These are phyloP conservation scores for Taphrina flavorubra DNA, from an alignment of 1,139 yeast species.

Conservation along the genomic window DNA sequence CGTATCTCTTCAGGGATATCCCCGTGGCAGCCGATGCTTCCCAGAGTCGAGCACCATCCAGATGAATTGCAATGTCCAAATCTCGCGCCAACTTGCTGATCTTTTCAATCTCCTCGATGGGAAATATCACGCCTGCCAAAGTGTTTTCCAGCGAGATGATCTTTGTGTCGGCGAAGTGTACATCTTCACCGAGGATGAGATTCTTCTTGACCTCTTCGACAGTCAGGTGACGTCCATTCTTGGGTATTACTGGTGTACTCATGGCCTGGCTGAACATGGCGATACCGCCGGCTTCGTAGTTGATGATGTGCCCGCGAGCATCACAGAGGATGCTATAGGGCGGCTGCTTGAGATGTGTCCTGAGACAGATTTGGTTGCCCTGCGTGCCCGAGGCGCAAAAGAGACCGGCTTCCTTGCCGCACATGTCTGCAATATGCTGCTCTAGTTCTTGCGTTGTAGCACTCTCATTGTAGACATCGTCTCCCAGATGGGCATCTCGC, in stretches of 20 bases:
- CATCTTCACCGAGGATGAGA: conserved; percentile 76
- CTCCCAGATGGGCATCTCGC: conserved; percentile 71
- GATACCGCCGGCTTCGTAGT: conserved; percentile 88
- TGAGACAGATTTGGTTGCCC: conserved; percentile 84
- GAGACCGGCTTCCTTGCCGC: conserved; percentile 84
- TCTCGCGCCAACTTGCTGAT: conserved; percentile 72
- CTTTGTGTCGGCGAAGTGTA: conserved; percentile 87
- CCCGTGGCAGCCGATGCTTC: conserved; percentile 83
- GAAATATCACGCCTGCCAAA: conserved; percentile 79
- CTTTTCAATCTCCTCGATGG: conserved; percentile 75
- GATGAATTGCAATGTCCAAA: conserved; percentile 72
- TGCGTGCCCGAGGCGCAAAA: conserved; percentile 90
- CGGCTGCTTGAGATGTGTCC: conserved; percentile 80
- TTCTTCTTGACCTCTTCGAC: conserved; percentile 73
- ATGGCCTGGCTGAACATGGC: conserved; percentile 90
- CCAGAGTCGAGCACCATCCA: conserved; percentile 97
- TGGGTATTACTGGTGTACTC: conserved; percentile 85
- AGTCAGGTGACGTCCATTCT: conserved; percentile 71
- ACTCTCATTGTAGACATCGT: conserved; percentile 88
- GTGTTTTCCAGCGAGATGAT: conserved; percentile 88
- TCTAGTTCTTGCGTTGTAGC: conserved; percentile 70
- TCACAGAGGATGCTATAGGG: conserved; percentile 87
- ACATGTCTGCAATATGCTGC: conserved; percentile 65
- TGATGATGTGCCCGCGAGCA: conserved; percentile 79
- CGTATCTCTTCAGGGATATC: conserved; percentile 70